These are phyloP conservation scores for Tephrocybe sp. DNA, from an alignment of 768 basidiomycete species.

Conservation along the genomic window DNA sequence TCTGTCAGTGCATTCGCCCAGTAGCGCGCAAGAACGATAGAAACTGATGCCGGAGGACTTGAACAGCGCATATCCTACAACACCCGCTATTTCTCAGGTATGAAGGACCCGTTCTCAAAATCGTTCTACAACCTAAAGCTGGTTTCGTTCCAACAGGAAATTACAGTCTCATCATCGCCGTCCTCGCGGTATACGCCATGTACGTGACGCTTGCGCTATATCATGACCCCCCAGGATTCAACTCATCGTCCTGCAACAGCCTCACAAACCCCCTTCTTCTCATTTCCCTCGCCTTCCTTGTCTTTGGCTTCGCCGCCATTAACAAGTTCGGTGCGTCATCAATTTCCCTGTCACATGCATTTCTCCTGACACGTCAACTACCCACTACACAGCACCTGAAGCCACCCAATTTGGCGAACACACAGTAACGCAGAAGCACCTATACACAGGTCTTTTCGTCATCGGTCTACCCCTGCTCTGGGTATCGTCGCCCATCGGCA, in stretches of 20 bases:
- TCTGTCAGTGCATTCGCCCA: constrained; percentile 47
- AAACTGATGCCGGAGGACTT: background rate
- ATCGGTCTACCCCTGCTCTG: constrained; percentile 90
- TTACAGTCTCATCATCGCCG: constrained; percentile 76
- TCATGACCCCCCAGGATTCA: background rate
- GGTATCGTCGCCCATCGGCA: constrained; percentile 71
- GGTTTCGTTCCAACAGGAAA: constrained; percentile 56
- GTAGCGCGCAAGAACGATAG: background rate
- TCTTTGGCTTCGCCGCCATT: constrained; percentile 88
- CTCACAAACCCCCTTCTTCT: constrained; percentile 83
- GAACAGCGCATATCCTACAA: constrained; percentile 89
- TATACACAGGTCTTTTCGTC: constrained; percentile 88
- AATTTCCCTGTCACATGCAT: background rate
- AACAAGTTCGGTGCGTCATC: constrained; percentile 77
- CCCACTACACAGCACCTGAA: constrained; percentile 60
- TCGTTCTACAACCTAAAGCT: background rate
- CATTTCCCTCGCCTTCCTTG: constrained; percentile 82
- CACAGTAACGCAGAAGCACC: constrained; percentile 83
- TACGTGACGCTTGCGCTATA: constrained; percentile 29
- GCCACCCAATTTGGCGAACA: constrained; percentile 82
- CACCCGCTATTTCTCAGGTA: constrained; percentile 85
- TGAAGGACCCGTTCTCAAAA: constrained; percentile 5
- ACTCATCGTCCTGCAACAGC: constrained; percentile 34
- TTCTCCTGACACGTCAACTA: background rate
- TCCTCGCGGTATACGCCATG: constrained; percentile 86